Base-by-base conservation (phyloP, 495 filamentous ascomycete genomes). In the Collariella sp. region DNA sequence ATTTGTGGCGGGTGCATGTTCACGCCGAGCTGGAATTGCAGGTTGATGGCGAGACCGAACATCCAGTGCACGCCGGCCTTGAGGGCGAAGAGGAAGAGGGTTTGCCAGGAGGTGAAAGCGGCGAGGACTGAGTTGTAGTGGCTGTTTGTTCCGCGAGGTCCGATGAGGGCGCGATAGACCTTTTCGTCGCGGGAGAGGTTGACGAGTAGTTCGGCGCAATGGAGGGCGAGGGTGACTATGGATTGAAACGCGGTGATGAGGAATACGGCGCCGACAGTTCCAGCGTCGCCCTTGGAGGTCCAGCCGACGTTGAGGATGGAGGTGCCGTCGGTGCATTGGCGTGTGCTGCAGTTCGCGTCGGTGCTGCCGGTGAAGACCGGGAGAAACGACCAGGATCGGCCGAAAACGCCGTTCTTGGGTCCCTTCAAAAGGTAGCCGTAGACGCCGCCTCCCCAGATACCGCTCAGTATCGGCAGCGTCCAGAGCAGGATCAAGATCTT, bases 1-100 rank as follows among this genome's bases (percentile, higher is more conserved):
- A 76, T 60, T 23, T 68, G 66, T 7, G 67, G 61, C 4, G 66
- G 62, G 13, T 66, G 57, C 62, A 74, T 72, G 50, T 69, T 64
- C 36, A 72, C 63, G 16, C 62, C 64, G 34, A 69, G 56, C 9
- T 56, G 56, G 55, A 58, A 64, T 41, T 67, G 65, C 54, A 69
- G 50, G 46, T 61, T 59, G 49, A 70, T 60, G 22, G 60, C 58
- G 12, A 74, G 59, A 54, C 75, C 74, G 49, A 77, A 72, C 2
- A 75, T 46, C 74, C 76, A 77, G 60, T 77, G 74, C 9, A 73
- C 57, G 29, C 67, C 53, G 1, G 73, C 59, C 51, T 79, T 79
- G 46, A 72, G 50, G 36, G 58, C 46, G 46, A 75, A 70, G 31
- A 77, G 64, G n/a, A 64, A 47, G 36, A 72, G 46, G 3, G 67